Conservation (phyloP, 306 rosid genomes). For the Styphnolobium japonicum region DNA sequence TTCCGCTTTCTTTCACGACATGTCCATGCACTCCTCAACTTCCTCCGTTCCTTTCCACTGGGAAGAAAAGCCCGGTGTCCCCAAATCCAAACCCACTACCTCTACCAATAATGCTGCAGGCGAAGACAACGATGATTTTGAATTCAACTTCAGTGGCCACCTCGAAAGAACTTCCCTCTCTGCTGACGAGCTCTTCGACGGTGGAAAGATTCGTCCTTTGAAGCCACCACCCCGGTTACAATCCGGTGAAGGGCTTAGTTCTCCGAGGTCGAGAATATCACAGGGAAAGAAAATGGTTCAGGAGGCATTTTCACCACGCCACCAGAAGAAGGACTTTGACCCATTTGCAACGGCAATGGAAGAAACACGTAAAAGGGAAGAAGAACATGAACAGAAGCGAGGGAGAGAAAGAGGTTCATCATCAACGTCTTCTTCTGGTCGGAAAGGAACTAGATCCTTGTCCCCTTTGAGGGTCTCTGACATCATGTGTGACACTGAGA, state of each 20-base stretch:
- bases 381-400: constrained; percentile 15
- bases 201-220: constrained; percentile 73
- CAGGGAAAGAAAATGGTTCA: constrained; percentile 43
- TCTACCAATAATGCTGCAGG: too few species aligned
- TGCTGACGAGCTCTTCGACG: constrained; percentile 82
- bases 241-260: neutral
- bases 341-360: constrained; percentile 49
- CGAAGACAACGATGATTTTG: too few species aligned
- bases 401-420: constrained; percentile 46
- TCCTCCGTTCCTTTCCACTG: constrained; percentile 54
- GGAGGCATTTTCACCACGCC: constrained; percentile 44
- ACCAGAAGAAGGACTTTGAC: constrained; percentile 38
- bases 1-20: constrained; percentile 37
- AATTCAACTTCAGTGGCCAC: constrained; percentile 59
- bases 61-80: constrained; percentile 65
- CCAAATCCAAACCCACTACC: constrained; percentile 29
- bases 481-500: constrained; percentile 38
- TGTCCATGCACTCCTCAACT: constrained; percentile 14
- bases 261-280: constrained; percentile 33
- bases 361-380: constrained; percentile 29
- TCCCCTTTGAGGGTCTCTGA: constrained; percentile 80
- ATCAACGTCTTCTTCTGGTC: neutral
- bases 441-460: constrained; percentile 68
- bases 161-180: constrained; percentile 45
- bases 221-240: constrained; percentile 56